Base-by-base conservation (phyloP, 192 early-diverging fungal genomes). In the Podila horticola region DNA sequence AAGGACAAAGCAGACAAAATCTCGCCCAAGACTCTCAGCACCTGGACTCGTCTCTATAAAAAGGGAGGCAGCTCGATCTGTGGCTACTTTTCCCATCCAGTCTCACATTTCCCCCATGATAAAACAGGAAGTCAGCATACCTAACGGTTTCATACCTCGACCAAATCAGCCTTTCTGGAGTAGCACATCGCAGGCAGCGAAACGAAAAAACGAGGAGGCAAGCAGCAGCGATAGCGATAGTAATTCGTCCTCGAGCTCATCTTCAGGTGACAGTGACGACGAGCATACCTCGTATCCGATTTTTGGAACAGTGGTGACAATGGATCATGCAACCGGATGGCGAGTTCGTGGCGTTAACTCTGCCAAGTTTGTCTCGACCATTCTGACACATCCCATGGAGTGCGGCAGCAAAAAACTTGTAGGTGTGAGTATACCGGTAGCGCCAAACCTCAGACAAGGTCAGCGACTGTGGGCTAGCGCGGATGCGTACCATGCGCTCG, bases 321-420 rank as follows among this genome's bases (percentile, higher is more conserved):
- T 74, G 22, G 34, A 63, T 1, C 34, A 33, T 3, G 11, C 11
- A 4, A 22, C 30, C 12, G 30, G 36, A 0, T 81, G 77, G 77
- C 69, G 34, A 9, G 48, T 66, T 4, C 70, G 65, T 12, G 58
- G 67, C 3, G 30, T 81, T 66, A 81, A 81, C 62, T 81, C 77
- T 34, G 71, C 77, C 4, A 73, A 66, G 57, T 69, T 81, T 59
- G 67, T 64, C 2, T 66, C 61, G 10, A 57, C 66, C 3, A n/a
- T 81, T 2, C 51, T 72, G 57, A 34, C 66, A 5, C 52, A 64
- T 33, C 55, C 77, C 10, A 41, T 50, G 34, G 48, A 66, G 2
- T 17, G 19, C 1, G 33, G 61, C 20, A 45, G 61, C 20, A 34
- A 59, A 1, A 55, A 67, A 10, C 48, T 79, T 3, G 20, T 72